Base-by-base conservation (phyloP, 208 protist genomes). In the Strigomonas culicis region DNA sequence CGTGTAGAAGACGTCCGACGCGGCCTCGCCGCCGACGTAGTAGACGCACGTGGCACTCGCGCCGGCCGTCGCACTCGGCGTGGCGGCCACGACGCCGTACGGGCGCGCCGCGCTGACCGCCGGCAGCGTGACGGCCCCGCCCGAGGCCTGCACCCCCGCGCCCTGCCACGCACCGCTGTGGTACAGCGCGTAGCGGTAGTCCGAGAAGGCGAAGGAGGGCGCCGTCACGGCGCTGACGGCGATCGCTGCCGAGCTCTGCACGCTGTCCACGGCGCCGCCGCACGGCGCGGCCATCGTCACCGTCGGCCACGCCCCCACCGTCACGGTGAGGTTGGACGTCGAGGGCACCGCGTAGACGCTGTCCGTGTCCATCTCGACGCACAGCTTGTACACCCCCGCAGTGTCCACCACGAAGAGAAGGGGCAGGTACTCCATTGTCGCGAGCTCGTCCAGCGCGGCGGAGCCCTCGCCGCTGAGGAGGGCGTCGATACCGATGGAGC, bases 361-460 rank as follows among this genome's bases (percentile, higher is more conserved):
- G 22, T 34, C 66, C 25, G 59, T 59, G 59, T 59, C 65, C 19
- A 86, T 41, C 13, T 70, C 58, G 41, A 68, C 70, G 60, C 80
- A 90, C 39, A 90, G 74, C 59, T 75, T 84, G 66, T 86, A 90
- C 22, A 11, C 22, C 17, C 83, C 79, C 8, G 77, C 66, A 10
- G 43, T 59, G 34, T 70, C 59, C 10, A 90, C 30, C 34, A 59
- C 58, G 50, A 90, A 90, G 15, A 61, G 56, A 24, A 86, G 57
- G n/a, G 57, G 15, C 30, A 49, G 22, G 41, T 34, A 3, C 6
- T 6, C 30, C 36, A 13, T 41, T 13, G 36, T 13, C 36, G 36
- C 36, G 21, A 62, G 21, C 8, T 4, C 7, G n/a, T 4, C 11
- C 30, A 4, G 11, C 19, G 39, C 27, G 15, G 52, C 27, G 24